Evolutionary conservation across 2,329 filamentous ascomycete genomes (phyloP).

Genomic region (Xylariales sp.): DNA sequence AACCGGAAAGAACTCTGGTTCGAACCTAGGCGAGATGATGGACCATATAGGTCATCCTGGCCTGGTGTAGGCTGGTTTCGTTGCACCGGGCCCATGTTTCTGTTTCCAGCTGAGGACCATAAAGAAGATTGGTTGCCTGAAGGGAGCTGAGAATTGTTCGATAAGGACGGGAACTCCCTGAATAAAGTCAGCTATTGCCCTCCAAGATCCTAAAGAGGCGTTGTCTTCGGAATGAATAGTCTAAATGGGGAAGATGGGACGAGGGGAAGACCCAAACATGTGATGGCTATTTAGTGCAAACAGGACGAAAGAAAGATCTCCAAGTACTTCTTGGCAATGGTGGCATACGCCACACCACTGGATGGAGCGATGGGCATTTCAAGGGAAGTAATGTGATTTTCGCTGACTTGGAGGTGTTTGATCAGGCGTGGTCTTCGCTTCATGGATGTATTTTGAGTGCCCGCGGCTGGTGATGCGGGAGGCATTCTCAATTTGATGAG

Average conservation of each 20-base stretch:
- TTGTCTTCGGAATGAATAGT: no score
- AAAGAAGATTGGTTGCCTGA: conserved; percentile 45
- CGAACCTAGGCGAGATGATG: conserved; percentile 30
- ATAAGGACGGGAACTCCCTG: conserved; percentile 64
- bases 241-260: no score
- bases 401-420: not conserved
- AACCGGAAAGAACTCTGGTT: conserved; percentile 50
- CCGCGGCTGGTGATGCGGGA: no score
- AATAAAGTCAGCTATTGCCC: conserved; percentile 17
- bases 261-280: not conserved
- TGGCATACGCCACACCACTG: conserved; percentile 16
- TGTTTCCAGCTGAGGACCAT: conserved; percentile 48
- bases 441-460: no score
- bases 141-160: conserved; percentile 53
- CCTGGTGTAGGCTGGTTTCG: conserved; percentile 50
- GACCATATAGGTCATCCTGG: conserved; percentile 41
- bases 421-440: conserved; percentile 4
- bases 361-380: not conserved
- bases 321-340: conserved; percentile 20
- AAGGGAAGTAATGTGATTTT: not conserved
- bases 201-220: not conserved
- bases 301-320: not conserved
- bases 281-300: not conserved
- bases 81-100: conserved; percentile 44
- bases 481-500: no score